Conservation (phyloP, 495 filamentous ascomycete genomes). For the Umbilicaria muhlenbergii region DNA sequence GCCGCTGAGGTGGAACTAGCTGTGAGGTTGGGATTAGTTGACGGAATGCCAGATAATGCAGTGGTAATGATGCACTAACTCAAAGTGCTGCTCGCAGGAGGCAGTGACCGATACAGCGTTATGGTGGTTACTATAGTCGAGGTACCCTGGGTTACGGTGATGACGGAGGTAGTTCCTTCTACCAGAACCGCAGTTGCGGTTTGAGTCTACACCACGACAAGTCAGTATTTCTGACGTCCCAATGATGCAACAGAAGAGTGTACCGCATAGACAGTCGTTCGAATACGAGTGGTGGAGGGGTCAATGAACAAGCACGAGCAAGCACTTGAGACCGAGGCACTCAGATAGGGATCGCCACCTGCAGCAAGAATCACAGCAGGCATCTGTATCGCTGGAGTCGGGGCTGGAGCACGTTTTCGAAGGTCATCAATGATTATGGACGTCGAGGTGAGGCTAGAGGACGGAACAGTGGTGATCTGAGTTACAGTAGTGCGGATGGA, state of each 20-base stretch:
- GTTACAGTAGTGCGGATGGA: background rate
- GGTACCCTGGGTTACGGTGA: too few relatives aligned
- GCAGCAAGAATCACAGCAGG: background rate
- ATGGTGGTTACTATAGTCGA: slow-evolving; percentile 2
- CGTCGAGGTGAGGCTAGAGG: background rate
- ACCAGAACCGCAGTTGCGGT: background rate
- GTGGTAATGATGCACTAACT: background rate
- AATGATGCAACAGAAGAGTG: background rate
- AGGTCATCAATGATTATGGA: background rate
- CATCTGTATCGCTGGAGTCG: too few relatives aligned
- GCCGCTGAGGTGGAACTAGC: background rate
- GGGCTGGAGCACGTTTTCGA: too few relatives aligned
- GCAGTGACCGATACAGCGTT: background rate
- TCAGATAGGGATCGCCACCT: slow-evolving; percentile 1
- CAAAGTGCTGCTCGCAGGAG: background rate
- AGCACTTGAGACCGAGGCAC: slow-evolving; percentile 6
- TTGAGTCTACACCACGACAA: slow-evolving; percentile 5
- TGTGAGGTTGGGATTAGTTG: background rate
- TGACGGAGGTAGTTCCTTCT: too few relatives aligned
- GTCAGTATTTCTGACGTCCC: background rate
- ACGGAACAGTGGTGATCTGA: background rate
- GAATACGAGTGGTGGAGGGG: slow-evolving; percentile 1
- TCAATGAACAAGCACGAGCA: slow-evolving; percentile 17
- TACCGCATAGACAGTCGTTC: background rate
- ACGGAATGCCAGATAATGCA: background rate